Base-by-base conservation (phyloP, 352 stramenopile genomes). In the Peronospora belbahrii region DNA sequence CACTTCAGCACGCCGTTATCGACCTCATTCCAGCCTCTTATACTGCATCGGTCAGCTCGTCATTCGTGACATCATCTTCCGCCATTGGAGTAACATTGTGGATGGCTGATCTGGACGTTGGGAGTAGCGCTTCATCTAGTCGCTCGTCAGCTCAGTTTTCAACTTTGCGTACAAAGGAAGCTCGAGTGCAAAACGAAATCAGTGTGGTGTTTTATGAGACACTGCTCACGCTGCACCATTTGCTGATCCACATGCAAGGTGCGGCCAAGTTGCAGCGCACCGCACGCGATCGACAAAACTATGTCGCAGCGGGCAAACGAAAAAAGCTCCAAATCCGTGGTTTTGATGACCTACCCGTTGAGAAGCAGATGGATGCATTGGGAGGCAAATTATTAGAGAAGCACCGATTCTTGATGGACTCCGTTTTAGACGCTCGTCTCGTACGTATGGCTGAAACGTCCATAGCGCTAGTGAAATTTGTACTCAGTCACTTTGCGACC, bases 401-500 rank as follows among this genome's bases (percentile, higher is more conserved):
- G 50, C 55, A 81, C 48, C 49, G 65, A 27, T 88, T 88, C 30
- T 48, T 88, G n/a, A 75, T 83, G 48, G 74, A 86, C 19, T 72
- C 77, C 0, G 72, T 86, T 18, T 59, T 83, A 3, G 74, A 88
- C 35, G 54, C 78, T 13, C 67, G 77, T 0, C 63, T 88, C 5
- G 59, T 75, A n/a, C 59, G 72, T 9, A 65, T 71, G 24, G 62
- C 65, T 13, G 67, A 81, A 25, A 78, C 71, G 7, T 76, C 75
- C 5, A 62, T 85, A 2, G 60, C 72, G 0, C 54, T 88, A n/a
- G 67, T 85, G 24, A 67, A 70, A 7, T 83, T 88, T 32, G 43
- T 88, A 10, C 40, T 80, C 18, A 46, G 57, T 6, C 64, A 72
- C 34, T 78, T 84, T 25, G 43, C 40, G 13, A 42, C 35, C 14